Percentiles rank a stretch among this genome's conserved stretches.
Evolutionary conservation across 495 filamentous ascomycete species (phyloP).

Genomic region (Penicillium ucsense): DNA sequence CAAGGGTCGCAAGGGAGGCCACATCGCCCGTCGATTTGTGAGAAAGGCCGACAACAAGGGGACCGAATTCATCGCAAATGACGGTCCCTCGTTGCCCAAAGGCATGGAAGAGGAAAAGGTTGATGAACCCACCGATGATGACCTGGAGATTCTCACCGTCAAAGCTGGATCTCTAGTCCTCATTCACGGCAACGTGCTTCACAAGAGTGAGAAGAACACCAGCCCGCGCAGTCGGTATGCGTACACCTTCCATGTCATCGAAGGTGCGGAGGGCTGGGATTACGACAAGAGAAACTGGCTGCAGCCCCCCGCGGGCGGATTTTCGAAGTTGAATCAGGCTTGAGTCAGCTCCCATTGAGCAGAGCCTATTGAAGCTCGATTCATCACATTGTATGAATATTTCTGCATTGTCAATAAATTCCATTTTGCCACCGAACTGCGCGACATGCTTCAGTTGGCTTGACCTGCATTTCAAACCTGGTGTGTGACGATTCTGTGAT

Average conservation of each 20-base stretch:
- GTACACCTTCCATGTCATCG: constrained; percentile 97
- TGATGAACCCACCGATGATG: constrained; percentile 34
- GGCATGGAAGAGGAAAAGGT: constrained; percentile 27
- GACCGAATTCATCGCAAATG: constrained; percentile 48
- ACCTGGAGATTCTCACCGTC: constrained; percentile 65
- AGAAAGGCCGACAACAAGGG: constrained; percentile 43
- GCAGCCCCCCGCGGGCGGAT: constrained; percentile 70
- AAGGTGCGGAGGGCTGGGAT: constrained; percentile 57
- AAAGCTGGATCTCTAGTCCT: constrained; percentile 83
- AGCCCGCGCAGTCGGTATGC: constrained; percentile 82
- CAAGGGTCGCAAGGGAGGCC: constrained; percentile 27
- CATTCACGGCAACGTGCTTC: constrained; percentile 92
- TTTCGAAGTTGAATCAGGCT: constrained; percentile 51
- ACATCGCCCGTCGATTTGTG: constrained; percentile 65
- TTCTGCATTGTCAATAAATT: no score
- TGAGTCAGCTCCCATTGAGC: not conserved
- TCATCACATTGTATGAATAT: no score
- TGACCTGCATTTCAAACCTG: no score
- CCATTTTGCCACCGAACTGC: no score
- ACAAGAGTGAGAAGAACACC: constrained; percentile 89
- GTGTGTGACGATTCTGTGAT: no score
- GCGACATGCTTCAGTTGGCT: no score
- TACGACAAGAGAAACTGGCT: constrained; percentile 92
- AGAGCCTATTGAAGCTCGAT: no score
- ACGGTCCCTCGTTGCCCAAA: constrained; percentile 35